Conservation (phyloP, 2,329 filamentous ascomycete species). For the Ceratocystis eucalypticola region DNA sequence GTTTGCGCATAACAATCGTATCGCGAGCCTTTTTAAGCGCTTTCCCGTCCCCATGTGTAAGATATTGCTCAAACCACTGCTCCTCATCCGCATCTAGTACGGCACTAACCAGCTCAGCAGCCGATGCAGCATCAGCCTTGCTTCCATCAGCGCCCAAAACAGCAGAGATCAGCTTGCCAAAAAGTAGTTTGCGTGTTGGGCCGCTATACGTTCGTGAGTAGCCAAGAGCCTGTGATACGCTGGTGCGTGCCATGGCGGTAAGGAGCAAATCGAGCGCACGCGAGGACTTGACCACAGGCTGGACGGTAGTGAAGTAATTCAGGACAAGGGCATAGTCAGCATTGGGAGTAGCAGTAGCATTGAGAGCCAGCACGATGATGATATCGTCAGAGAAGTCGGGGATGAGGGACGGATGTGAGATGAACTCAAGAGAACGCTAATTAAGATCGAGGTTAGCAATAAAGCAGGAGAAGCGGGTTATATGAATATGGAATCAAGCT, state of each 20-base stretch:
- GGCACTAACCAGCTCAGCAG: conserved; percentile 57
- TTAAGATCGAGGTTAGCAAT: not conserved
- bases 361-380: conserved; percentile 51
- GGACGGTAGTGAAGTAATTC: conserved; percentile 65
- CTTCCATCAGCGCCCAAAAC: conserved; percentile 35
- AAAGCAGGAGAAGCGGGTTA: not conserved
- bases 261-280: conserved; percentile 54
- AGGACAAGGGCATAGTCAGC: conserved; percentile 57
- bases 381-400: conserved; percentile 78
- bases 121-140: conserved; percentile 38
- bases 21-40: conserved; percentile 54
- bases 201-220: conserved; percentile 56
- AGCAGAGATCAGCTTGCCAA: conserved; percentile 50
- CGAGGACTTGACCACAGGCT: conserved; percentile 54
- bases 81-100: conserved; percentile 61
- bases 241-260: conserved; percentile 51
- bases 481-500: too few relatives aligned
- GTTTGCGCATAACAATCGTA: conserved; percentile 58
- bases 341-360: conserved; percentile 41
- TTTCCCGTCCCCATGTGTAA: conserved; percentile 52
- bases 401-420: conserved; percentile 66
- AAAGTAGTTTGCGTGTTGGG: conserved; percentile 46
- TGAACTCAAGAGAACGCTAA: conserved; percentile 55
- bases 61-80: conserved; percentile 55
- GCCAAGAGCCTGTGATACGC: conserved; percentile 57